Conservation (phyloP, 305 asterid species). For the Rubia occidens region DNA sequence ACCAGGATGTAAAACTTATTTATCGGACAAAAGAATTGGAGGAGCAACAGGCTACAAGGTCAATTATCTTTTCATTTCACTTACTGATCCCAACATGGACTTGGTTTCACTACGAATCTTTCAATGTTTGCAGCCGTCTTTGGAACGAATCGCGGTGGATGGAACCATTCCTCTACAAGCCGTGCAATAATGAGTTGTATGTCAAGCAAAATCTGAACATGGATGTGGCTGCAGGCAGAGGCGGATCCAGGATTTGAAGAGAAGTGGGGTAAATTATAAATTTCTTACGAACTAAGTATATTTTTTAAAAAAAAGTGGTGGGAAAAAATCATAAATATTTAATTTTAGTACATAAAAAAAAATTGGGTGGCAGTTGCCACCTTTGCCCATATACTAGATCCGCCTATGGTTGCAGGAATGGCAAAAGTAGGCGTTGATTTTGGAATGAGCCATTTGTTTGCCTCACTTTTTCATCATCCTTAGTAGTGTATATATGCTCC, state of each 20-base stretch:
- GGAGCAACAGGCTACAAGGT: constrained; percentile 46
- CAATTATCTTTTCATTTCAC: background rate
- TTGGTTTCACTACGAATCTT: constrained; percentile 17
- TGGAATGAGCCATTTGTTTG: background rate
- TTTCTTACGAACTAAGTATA: no score
- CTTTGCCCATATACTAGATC: no score
- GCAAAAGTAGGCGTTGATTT: constrained; percentile 61
- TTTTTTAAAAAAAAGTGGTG: no score
- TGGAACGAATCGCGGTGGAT: constrained; percentile 66
- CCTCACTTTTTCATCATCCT: background rate
- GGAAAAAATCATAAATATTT: no score
- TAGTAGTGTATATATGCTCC: constrained; percentile 7
- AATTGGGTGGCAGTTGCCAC: no score
- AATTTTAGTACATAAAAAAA: no score
- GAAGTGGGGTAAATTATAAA: no score
- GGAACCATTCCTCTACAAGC: constrained; percentile 62
- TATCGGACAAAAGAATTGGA: constrained; percentile 46
- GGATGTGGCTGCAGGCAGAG: constrained; percentile 74
- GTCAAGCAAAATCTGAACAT: constrained; percentile 89
- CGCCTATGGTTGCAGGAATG: constrained; percentile 60
- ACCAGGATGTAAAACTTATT: constrained; percentile 42
- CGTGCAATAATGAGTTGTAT: constrained; percentile 91
- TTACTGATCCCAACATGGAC: background rate
- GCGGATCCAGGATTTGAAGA: no score
- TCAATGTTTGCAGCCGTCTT: constrained; percentile 48